phyloP scores from a whole-genome alignment of 768 basidiomycete genomes.

The Leccinellum rugosiceps region DNA sequence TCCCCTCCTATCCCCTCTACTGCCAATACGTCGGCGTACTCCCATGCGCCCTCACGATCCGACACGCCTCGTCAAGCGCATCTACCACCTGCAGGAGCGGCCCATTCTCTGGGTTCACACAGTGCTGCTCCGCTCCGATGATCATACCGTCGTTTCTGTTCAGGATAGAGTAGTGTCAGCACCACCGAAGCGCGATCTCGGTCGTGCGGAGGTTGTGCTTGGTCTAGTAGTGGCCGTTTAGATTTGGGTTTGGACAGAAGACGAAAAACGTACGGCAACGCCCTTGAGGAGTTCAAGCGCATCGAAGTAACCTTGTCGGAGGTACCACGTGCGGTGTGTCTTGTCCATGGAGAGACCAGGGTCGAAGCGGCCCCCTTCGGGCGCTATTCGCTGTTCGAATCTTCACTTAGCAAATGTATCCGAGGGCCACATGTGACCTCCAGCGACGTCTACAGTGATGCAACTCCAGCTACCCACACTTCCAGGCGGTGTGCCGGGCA shows the following conservation, averaged over 20 bases:
- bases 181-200: conserved; percentile 61
- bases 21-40: conserved; percentile 39
- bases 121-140: conserved; percentile 45
- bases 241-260: background rate
- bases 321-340: conserved; percentile 45
- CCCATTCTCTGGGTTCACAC: conserved; percentile 47
- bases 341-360: conserved; percentile 35
- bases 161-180: conserved; percentile 52
- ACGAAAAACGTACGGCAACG: conserved; percentile 35
- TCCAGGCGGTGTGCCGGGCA: background rate
- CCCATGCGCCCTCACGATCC: conserved; percentile 34
- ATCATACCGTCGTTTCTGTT: conserved; percentile 44
- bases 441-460: background rate
- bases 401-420: too few species aligned
- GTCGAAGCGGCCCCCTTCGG: conserved; percentile 43
- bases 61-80: conserved; percentile 49
- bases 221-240: conserved; percentile 12
- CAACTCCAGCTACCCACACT: background rate
- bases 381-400: conserved; percentile 6
- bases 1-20: too few species aligned
- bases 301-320: conserved; percentile 41
- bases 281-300: conserved; percentile 40
- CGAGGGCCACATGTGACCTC: too few species aligned
- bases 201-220: conserved; percentile 45
- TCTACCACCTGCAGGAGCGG: conserved; percentile 51